Percentiles rank a stretch among this genome's conserved stretches.
phyloP scores from a whole-genome alignment of 495 filamentous ascomycete genomes.

The Zalerion maritima region DNA sequence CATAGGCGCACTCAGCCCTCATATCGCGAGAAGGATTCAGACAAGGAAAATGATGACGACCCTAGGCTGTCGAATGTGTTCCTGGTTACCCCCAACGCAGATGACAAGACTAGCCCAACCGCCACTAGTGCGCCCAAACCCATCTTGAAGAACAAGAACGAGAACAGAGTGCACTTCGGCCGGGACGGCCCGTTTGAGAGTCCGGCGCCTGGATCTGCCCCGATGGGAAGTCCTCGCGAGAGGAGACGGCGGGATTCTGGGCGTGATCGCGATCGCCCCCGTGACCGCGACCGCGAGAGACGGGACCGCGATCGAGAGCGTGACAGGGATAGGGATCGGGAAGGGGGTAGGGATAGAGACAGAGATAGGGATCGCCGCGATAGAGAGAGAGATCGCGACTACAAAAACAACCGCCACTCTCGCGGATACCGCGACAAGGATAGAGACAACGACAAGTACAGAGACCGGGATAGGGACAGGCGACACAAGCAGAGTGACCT shows the following conservation, averaged over 20 bases:
- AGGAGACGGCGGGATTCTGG: conserved; percentile 12
- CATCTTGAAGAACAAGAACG: conserved; percentile 36
- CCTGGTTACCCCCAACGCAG: no score
- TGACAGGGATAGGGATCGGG: conserved; percentile 5
- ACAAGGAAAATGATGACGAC: no score
- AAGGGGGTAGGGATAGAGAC: conserved; percentile 2
- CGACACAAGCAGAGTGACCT: conserved; percentile 21
- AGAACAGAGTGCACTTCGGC: conserved; percentile 31
- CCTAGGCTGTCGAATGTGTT: no score
- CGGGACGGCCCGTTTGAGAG: conserved; percentile 23
- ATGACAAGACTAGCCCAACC: no score
- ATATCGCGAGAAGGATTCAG: no score
- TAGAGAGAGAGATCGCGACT: conserved; percentile 1
- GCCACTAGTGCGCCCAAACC: conserved; percentile 29
- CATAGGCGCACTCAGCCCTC: no score
- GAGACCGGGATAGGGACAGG: conserved; percentile 9
- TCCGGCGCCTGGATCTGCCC: conserved; percentile 9
- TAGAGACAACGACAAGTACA: background rate
- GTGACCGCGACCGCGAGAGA: conserved; percentile 1
- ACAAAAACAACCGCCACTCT: background rate
- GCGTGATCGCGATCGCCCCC: no score
- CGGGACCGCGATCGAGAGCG: conserved; percentile 2
- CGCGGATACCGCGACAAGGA: background rate
- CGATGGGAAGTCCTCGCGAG: conserved; percentile 14
- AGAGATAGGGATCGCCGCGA: conserved; percentile 2